Evolutionary conservation across 495 filamentous ascomycete species (phyloP).

Genomic region (Penicillium crystallinum): DNA sequence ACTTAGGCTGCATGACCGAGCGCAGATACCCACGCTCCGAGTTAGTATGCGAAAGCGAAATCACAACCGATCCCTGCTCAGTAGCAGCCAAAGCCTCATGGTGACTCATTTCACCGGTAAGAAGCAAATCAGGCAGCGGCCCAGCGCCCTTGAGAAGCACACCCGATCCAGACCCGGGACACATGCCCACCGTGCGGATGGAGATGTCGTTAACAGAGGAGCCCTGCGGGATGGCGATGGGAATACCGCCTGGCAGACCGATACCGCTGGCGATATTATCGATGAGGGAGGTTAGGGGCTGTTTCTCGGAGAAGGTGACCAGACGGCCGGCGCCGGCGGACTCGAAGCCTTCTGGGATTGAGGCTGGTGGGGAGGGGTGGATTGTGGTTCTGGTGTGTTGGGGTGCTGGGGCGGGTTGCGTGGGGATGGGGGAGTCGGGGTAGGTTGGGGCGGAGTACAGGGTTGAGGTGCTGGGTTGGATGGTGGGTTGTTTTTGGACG

Average conservation of each 20-base stretch:
- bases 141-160: conserved; percentile 59
- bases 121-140: conserved; percentile 64
- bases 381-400: conserved; percentile 51
- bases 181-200: conserved; percentile 62
- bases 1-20: conserved; percentile 59
- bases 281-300: conserved; percentile 57
- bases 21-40: conserved; percentile 77
- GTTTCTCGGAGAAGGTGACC: conserved; percentile 54
- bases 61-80: conserved; percentile 79
- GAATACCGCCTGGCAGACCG: conserved; percentile 61
- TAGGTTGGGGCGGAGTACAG: conserved; percentile 42
- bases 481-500: not conserved
- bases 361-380: conserved; percentile 37
- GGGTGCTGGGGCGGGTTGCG: conserved; percentile 35
- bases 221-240: conserved; percentile 63
- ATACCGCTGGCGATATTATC: conserved; percentile 54
- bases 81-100: conserved; percentile 83
- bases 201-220: conserved; percentile 45
- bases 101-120: conserved; percentile 91
- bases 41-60: conserved; percentile 87
- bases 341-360: conserved; percentile 51
- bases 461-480: conserved; percentile 19
- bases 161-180: conserved; percentile 76
- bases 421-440: conserved; percentile 24
- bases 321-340: conserved; percentile 73